Base-by-base conservation (phyloP, 1,139 yeast species). In the Yarrowia galli region DNA sequence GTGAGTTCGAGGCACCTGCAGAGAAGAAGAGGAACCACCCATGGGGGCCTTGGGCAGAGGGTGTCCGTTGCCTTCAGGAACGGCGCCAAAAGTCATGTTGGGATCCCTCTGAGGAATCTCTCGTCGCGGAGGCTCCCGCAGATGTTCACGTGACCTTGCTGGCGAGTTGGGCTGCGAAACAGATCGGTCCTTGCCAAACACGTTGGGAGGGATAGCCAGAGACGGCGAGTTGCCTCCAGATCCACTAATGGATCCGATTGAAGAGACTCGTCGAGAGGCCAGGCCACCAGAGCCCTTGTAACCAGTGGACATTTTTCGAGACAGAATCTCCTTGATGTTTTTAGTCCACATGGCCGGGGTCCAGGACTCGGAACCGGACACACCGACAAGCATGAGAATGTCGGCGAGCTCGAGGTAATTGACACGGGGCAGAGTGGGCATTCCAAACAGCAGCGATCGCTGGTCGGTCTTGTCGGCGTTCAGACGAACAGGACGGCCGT, bases 401-500 rank as follows among this genome's bases (percentile, higher is more conserved):
- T 89, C 93, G 32, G 83, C 82, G 5, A 86, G 82, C 69, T 86
- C 87, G 58, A 93, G 81, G 77, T 93, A 95, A 76, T 93, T 96
- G 20, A 92, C 91, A 71, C 85, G 86, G 0, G 98, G 98, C 71
- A 93, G 82, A 2, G 95, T 91, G 0, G 99, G 99, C 75, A 95
- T 84, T 3, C 96, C 98, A 79, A 92, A 95, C 69, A 95, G 82
- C 69, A 95, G 80, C 8, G 97, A 91, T 35, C 87, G 84, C 53
- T 87, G 81, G 75, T 93, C 98, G 32, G 85, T 81, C 76, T 96
- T 89, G 78, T 92, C 96, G 2, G 98, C 97, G 76, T 91, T 92
- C 72, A 95, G 82, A 69, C 96, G 83, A 72, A 87, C 85, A 0
- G 99, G 99, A 70, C 99, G 85, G 43, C 99, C 99, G 75, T 95